Conservation (phyloP, 768 basidiomycete species). For the Lactarius evosmus region DNA sequence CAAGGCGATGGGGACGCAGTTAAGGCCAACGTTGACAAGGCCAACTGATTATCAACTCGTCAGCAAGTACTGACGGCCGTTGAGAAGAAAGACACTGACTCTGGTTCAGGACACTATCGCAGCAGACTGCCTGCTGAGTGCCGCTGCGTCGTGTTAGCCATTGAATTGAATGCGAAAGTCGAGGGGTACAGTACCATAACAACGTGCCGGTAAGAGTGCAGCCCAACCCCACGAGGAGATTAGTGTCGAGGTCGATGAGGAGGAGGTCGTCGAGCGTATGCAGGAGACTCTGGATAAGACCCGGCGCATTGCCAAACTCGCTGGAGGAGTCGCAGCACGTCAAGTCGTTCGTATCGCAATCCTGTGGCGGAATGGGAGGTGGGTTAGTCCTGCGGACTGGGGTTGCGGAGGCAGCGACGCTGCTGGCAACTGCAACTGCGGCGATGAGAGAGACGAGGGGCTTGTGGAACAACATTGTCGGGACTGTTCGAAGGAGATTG, state of each 20-base stretch:
- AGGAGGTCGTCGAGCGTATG: background rate
- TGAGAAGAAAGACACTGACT: background rate
- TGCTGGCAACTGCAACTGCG: background rate
- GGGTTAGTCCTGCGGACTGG: background rate
- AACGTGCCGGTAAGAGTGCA: background rate
- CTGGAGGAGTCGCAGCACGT: no score
- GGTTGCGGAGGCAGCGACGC: background rate
- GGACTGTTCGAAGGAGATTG: background rate
- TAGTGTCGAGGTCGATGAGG: background rate
- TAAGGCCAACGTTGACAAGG: background rate
- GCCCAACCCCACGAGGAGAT: background rate
- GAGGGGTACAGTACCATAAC: background rate
- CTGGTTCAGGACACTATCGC: background rate
- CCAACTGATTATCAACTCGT: background rate
- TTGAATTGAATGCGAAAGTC: background rate
- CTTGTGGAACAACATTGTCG: constrained; percentile 7
- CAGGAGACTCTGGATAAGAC: no score
- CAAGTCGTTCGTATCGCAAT: no score
- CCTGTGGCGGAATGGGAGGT: background rate
- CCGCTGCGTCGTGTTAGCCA: background rate
- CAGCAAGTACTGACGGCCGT: background rate
- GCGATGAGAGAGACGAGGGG: constrained; percentile 5
- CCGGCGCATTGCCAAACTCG: no score
- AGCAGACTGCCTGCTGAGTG: background rate
- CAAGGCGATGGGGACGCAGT: background rate